Evolutionary conservation across 805 yeast species (phyloP), one percentile per base, ranked within the genome.

Genomic region (Wickerhamiella occidentalis): DNA sequence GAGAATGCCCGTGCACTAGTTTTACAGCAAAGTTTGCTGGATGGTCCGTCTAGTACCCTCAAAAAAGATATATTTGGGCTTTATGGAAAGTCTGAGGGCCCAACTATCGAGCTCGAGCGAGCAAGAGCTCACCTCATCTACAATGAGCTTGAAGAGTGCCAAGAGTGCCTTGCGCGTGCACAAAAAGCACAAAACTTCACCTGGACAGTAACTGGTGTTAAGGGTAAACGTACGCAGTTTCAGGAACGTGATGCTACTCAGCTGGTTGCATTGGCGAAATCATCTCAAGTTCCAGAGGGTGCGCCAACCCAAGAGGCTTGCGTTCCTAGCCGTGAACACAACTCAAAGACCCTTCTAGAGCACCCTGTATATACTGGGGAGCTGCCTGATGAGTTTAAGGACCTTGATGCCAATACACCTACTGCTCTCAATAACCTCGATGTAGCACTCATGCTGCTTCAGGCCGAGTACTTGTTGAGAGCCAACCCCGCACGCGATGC

Each of bases 211-310:
- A 83, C 96, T 1, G 97, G 97, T 56, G 84, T 92, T 50, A 79
- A 79, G 56, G 96, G 95, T 8, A 82, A 79, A 61, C 73, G 92
- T 60, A 90, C 97, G 3, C 84, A 84, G 63, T 85, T 70, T 62
- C 97, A 90, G 66, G 72, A 73, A 44, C 72, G 70, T 29, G 77
- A 80, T n/a, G 75, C 81, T 22, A 75, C 95, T 0, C 78, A 85
- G 36, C 73, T 90, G 52, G 74, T 88, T 13, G 76, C 86, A 22
- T 65, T 90, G 18, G 97, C 97, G 4, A 25, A 28, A 13, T 38
- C 46, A 3, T n/a, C n/a, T n/a, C 23, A 17, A 2, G 15, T 7
- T 26, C 28, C 19, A 8, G 13, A n/a, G 35, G 35, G n/a, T 6
- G 15, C 15, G 13, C 5, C 21, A 8, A 18, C 18, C 28, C 23